Evolutionary conservation across 2,329 filamentous ascomycete species (phyloP), one percentile per base, ranked within the genome.

Genomic region (Penicillium janthinellum): DNA sequence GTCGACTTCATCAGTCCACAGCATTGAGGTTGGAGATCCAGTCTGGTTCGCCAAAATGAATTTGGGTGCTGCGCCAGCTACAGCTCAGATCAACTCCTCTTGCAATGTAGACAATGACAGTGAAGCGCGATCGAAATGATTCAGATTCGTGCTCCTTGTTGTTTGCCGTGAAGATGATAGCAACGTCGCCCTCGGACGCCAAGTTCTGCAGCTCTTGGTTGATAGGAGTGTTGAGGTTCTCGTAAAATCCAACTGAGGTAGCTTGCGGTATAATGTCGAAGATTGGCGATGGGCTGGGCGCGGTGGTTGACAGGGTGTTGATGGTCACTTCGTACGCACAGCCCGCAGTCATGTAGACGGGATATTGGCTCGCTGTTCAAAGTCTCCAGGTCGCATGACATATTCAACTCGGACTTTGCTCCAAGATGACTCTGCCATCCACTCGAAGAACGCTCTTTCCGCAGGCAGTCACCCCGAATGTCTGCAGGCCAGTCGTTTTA

Each of bases 341-440:
- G 6, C 28, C 47, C 3, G 28, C 47, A 8, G 17, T 25, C 47
- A 49, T 49, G 10, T 28, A 35, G 14, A 17, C 17, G 17, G 17
- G 17, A 48, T n/a, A 17, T 48, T 14, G n/a, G 45, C 45, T 34
- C 45, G 25, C 14, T 31, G 22, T n/a, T 48, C 45, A 12, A 17
- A 48, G 17, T 48, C 45, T 31, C 45, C 45, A 48, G 45, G 45
- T 48, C 34, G 45, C 45, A 48, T 48, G 45, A 48, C 45, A 48
- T 48, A 48, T 17, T 48, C 45, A 14, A 48, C 45, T 17, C 45
- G 25, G 10, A 17, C 17, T 17, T 17, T 48, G 45, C n/a, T 48
- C 45, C 12, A 48, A 11, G 45, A 48, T 17, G 22, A 34, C 5
- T 48, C 34, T 35, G n/a, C 10, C 6, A 31, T 35, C 25, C 12